Percentiles rank a stretch among this genome's conserved stretches.
These are phyloP conservation scores for Tricholoma matsutake DNA, from an alignment of 768 basidiomycete species.

Conservation along the genomic window DNA sequence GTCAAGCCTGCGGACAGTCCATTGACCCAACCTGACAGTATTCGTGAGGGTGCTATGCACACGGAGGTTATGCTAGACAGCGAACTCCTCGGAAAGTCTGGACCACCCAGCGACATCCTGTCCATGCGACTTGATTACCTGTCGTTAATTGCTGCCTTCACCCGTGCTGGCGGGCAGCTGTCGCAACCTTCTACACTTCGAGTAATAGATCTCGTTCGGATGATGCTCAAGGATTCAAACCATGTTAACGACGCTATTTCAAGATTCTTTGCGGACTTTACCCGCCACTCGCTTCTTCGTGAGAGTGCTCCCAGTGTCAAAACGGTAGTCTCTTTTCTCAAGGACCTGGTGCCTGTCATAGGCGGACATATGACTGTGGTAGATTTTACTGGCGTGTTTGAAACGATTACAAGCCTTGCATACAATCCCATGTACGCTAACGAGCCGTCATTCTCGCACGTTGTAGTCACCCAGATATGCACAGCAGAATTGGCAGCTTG, in stretches of 20 bases:
- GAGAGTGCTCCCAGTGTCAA: conserved; percentile 43
- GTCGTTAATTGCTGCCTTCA: conserved; percentile 47
- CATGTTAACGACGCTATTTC: conserved; percentile 40
- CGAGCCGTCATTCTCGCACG: conserved; percentile 47
- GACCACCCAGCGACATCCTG: conserved; percentile 49
- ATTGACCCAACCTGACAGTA: conserved; percentile 22
- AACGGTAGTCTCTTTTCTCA: conserved; percentile 48
- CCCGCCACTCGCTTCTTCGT: conserved; percentile 47
- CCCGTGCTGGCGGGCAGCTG: conserved; percentile 48
- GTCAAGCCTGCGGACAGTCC: conserved; percentile 39
- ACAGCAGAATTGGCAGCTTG: conserved; percentile 46
- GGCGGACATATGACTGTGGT: conserved; percentile 43
- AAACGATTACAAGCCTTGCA: conserved; percentile 45
- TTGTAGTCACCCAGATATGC: conserved; percentile 45
- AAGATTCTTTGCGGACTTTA: conserved; percentile 51
- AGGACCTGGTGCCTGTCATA: conserved; percentile 54
- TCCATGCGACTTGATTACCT: conserved; percentile 68
- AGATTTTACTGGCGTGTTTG: conserved; percentile 59
- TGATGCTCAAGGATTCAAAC: conserved; percentile 51
- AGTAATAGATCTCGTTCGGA: conserved; percentile 52
- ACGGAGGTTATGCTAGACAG: conserved; percentile 30
- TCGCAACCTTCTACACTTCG: conserved; percentile 39
- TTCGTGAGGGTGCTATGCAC: conserved; percentile 21
- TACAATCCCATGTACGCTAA: conserved; percentile 45
- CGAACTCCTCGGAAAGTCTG: conserved; percentile 39